These are phyloP conservation scores for Zalaria sp. DNA, from an alignment of 2,329 filamentous ascomycete species.

Conservation along the genomic window DNA sequence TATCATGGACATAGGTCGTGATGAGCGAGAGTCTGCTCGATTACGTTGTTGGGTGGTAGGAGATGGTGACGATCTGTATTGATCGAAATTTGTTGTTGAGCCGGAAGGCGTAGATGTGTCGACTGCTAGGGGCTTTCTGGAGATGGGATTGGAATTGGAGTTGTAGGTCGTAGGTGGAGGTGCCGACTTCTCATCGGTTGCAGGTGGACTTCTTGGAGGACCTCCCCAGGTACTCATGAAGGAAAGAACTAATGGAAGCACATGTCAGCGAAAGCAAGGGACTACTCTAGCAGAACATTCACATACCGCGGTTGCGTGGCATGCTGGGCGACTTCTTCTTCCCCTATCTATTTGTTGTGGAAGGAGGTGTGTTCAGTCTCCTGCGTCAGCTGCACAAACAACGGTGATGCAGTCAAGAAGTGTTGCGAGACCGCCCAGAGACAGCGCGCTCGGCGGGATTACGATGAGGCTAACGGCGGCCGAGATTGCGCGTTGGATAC, in stretches of 20 bases:
- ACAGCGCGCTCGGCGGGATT: too few species aligned
- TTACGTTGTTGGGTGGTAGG: conserved; percentile 22
- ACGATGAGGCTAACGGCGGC: too few species aligned
- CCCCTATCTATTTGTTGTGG: too few species aligned
- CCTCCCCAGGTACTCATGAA: conserved; percentile 72
- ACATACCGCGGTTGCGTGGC: conserved; percentile 22
- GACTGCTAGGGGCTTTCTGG: conserved; percentile 5
- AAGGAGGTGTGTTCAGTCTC: too few species aligned
- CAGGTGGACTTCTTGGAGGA: conserved; percentile 20
- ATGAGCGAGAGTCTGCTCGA: conserved; percentile 21
- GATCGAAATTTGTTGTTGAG: conserved; percentile 2
- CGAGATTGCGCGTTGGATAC: too few species aligned
- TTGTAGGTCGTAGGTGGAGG: neutral
- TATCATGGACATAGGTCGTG: conserved; percentile 69
- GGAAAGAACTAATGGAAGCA: conserved; percentile 52
- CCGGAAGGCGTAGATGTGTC: conserved; percentile 5
- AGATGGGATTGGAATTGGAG: conserved; percentile 5
- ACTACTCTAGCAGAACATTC: conserved; percentile 3
- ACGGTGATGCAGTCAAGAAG: too few species aligned
- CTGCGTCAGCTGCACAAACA: too few species aligned
- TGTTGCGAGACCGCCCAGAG: too few species aligned
- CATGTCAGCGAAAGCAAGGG: conserved; percentile 6
- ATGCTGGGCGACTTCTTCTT: conserved; percentile 8
- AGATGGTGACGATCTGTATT: conserved; percentile 7
- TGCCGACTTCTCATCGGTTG: neutral